phyloP scores from a whole-genome alignment of 192 early-diverging fungal genomes.

The Umbelopsis ramanniana region DNA sequence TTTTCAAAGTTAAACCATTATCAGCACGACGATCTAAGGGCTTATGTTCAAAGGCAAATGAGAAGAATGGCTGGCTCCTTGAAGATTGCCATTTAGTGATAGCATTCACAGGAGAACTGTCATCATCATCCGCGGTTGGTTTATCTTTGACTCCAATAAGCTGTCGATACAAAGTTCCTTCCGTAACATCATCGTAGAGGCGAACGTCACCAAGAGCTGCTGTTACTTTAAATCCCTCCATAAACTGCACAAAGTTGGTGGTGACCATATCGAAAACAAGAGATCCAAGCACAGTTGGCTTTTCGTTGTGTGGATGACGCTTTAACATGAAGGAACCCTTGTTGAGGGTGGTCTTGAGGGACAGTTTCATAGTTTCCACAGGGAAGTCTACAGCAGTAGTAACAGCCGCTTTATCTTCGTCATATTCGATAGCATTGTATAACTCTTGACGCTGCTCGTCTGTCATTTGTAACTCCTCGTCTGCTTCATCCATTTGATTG shows the following conservation, averaged over 20 bases:
- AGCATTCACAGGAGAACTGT: neutral
- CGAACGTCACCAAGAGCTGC: constrained; percentile 66
- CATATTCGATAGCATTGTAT: constrained; percentile 94
- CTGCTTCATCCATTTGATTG: constrained; percentile 10
- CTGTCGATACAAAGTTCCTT: constrained; percentile 57
- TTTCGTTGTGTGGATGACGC: constrained; percentile 49
- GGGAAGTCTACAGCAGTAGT: constrained; percentile 60
- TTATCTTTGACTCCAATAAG: constrained; percentile 59
- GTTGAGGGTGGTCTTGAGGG: constrained; percentile 66
- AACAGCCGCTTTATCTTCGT: constrained; percentile 70
- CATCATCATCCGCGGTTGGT: constrained; percentile 15
- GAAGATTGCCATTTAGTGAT: constrained; percentile 13
- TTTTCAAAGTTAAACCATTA: constrained; percentile 79
- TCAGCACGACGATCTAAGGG: constrained; percentile 92
- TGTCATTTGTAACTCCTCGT: constrained; percentile 58
- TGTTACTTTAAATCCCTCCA: constrained; percentile 55
- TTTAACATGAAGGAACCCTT: constrained; percentile 85
- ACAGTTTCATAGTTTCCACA: constrained; percentile 67
- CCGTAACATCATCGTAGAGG: constrained; percentile 65
- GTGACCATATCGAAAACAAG: constrained; percentile 70
- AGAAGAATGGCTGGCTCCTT: constrained; percentile 67
- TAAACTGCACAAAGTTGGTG: constrained; percentile 58
- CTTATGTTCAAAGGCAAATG: constrained; percentile 79
- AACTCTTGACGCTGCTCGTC: constrained; percentile 89
- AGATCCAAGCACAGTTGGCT: constrained; percentile 53